These are phyloP conservation scores for Diplogelasinospora grovesii DNA, from an alignment of 495 filamentous ascomycete species.

Conservation along the genomic window DNA sequence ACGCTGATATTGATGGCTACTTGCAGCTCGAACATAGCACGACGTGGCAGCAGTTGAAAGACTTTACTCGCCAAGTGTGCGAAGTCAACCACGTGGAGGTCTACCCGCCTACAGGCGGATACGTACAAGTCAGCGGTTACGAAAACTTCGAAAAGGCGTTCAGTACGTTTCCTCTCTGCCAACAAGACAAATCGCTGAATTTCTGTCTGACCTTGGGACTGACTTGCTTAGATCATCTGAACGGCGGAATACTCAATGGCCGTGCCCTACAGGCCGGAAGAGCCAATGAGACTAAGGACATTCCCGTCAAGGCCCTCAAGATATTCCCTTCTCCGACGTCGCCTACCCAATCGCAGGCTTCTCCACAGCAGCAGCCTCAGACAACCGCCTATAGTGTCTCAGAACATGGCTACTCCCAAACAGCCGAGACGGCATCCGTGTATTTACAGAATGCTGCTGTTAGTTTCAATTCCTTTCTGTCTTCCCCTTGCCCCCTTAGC, in stretches of 20 bases:
- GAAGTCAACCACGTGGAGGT: conserved; percentile 17
- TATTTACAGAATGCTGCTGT: too few species aligned
- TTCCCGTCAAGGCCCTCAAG: not conserved
- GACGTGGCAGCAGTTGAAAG: conserved; percentile 18
- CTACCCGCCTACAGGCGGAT: conserved; percentile 16
- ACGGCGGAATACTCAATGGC: not conserved
- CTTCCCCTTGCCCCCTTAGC: too few species aligned
- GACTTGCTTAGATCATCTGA: too few species aligned
- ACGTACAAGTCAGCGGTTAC: conserved; percentile 14
- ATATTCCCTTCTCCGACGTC: not conserved
- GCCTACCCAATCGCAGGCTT: not conserved
- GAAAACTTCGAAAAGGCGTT: conserved; percentile 20
- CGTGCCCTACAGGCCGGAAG: not conserved
- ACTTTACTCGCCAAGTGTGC: conserved; percentile 9
- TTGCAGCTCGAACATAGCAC: conserved; percentile 15
- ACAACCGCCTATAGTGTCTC: too few species aligned
- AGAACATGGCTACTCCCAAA: too few species aligned
- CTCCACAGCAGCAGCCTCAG: too few species aligned
- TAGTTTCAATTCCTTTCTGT: too few species aligned
- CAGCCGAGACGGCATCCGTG: too few species aligned
- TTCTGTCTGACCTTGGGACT: not conserved
- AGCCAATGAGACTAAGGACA: not conserved
- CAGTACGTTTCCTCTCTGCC: conserved; percentile 6
- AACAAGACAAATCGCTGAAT: not conserved
- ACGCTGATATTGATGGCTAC: not conserved